Percentiles rank a stretch among this genome's conserved stretches.
These are phyloP conservation scores for Danielia oregonensis DNA, from an alignment of 805 yeast genomes.

Conservation along the genomic window DNA sequence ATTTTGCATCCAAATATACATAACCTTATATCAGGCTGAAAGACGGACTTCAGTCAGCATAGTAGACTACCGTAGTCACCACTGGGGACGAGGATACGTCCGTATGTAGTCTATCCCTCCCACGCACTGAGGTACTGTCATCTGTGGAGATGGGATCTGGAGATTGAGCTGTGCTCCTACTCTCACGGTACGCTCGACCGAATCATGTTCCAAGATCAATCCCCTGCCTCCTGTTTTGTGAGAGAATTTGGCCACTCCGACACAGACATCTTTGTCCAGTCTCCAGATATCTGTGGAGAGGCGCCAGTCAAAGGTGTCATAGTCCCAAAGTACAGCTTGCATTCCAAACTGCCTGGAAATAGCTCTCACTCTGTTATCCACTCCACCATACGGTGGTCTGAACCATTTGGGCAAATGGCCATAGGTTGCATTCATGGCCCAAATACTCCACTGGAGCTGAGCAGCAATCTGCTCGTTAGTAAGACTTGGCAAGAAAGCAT, in stretches of 20 bases:
- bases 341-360: conserved; percentile 82
- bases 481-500: conserved; percentile 74
- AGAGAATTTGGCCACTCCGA: conserved; percentile 56
- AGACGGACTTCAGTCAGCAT: too few species aligned
- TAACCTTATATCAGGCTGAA: too few species aligned
- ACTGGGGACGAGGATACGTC: conserved; percentile 15
- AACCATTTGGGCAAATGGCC: conserved; percentile 86
- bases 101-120: conserved; percentile 62
- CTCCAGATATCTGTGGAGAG: not conserved
- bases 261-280: conserved; percentile 34
- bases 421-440: conserved; percentile 97
- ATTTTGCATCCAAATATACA: too few species aligned
- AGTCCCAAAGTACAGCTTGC: conserved; percentile 87
- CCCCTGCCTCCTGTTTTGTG: conserved; percentile 40
- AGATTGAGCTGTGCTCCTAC: conserved; percentile 56
- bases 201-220: conserved; percentile 85
- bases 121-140: conserved; percentile 77
- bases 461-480: conserved; percentile 81
- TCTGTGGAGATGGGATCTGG: conserved; percentile 48
- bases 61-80: too few species aligned
- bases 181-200: conserved; percentile 59
- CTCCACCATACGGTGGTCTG: conserved; percentile 95
- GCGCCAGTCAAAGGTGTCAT: conserved; percentile 88
- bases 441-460: conserved; percentile 89
- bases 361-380: conserved; percentile 79